A percentile compares a stretch with the other conserved stretches of the same genome.
phyloP scores from a whole-genome alignment of 1,284 basidiomycete genomes.

The Pascua sp. region DNA sequence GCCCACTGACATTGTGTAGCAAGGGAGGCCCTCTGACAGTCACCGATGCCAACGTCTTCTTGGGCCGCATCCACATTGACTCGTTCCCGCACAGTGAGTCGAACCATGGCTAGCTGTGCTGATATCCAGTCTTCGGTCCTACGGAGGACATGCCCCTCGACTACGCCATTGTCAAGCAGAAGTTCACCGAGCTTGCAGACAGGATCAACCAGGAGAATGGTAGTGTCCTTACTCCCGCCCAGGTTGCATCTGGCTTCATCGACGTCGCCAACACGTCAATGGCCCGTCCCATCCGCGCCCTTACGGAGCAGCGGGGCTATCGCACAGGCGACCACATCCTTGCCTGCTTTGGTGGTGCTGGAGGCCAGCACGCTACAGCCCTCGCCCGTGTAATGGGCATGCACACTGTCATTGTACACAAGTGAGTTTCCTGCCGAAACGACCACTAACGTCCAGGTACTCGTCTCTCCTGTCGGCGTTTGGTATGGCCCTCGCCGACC shows the following conservation, averaged over 20 bases:
- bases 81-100: conserved; percentile 67
- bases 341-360: conserved; percentile 85
- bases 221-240: conserved; percentile 66
- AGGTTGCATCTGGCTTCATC: conserved; percentile 75
- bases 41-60: conserved; percentile 79
- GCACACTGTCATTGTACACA: conserved; percentile 76
- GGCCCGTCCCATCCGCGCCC: conserved; percentile 83
- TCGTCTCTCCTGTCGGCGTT: conserved; percentile 85
- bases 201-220: conserved; percentile 66
- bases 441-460: conserved; percentile 48
- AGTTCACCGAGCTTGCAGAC: conserved; percentile 64
- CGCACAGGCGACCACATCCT: conserved; percentile 78
- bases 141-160: conserved; percentile 79
- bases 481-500: conserved; percentile 79
- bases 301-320: conserved; percentile 86
- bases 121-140: conserved; percentile 63
- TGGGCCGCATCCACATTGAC: conserved; percentile 73
- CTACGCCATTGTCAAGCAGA: conserved; percentile 59
- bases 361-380: conserved; percentile 87
- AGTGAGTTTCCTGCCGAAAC: conserved; percentile 22
- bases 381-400: conserved; percentile 71
- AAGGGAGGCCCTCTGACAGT: conserved; percentile 81
- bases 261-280: conserved; percentile 92
- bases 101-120: background rate
- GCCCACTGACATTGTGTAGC: background rate